Conservation (phyloP, 441 rosid genomes). For the Populus trichocarpa region DNA sequence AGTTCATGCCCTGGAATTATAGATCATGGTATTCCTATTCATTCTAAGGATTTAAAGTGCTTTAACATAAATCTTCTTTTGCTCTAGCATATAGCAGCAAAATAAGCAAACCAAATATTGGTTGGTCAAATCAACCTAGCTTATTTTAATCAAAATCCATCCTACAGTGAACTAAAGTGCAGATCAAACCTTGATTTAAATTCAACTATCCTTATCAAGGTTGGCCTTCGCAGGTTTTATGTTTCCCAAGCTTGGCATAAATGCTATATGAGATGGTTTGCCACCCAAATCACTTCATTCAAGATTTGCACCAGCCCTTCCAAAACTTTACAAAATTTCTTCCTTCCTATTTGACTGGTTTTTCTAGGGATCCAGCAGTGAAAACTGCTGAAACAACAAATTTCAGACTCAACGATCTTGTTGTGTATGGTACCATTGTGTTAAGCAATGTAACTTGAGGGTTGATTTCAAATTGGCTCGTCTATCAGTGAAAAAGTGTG, state of each 20-base stretch:
- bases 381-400: background rate
- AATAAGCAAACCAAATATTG: background rate
- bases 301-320: background rate
- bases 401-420: background rate
- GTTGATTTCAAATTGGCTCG: background rate
- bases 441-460: background rate
- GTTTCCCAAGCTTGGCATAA: background rate
- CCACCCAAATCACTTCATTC: background rate
- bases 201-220: background rate
- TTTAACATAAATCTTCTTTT: background rate
- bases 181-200: background rate
- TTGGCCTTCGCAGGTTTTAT: background rate
- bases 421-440: background rate
- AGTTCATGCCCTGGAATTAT: background rate
- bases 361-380: background rate
- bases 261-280: background rate
- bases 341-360: background rate
- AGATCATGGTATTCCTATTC: background rate
- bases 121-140: background rate
- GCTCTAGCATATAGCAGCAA: background rate
- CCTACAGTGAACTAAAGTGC: background rate
- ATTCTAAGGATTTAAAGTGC: background rate
- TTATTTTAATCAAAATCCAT: background rate
- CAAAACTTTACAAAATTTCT: background rate
- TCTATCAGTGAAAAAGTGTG: background rate